Evolutionary conservation across 1,139 yeast species (phyloP), one percentile per base, ranked within the genome.

Genomic region (Torulaspora globosa): DNA sequence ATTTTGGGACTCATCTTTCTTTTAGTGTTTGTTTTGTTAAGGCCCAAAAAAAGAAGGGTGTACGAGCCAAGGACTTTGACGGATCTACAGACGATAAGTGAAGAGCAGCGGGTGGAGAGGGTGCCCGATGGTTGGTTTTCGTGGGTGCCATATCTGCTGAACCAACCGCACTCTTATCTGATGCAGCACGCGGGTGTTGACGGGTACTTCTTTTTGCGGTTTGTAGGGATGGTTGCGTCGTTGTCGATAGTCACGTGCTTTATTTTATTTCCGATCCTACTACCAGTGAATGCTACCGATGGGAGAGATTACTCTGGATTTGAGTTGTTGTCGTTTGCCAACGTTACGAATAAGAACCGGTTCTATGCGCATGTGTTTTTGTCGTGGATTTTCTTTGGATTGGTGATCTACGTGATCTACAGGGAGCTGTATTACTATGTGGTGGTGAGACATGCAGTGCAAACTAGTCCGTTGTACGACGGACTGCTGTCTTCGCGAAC

Each of bases 271-370:
- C 92, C 96, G 24, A 78, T 92, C 48, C 70, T 92, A 49, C 73
- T 92, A 52, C 94, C 98, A 0, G 84, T 92, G 41, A 87, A 89
- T 65, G 95, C 94, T 11, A 81, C 95, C 7, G 82, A 86, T 53
- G 92, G 95, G 16, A 72, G 72, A 41, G 70, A 72, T 33, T 68
- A 71, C 29, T 52, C 66, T 10, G 89, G 84, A 43, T 76, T 84
- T 46, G 82, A 82, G 56, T 70, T 76, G 37, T 67, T 84, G 47
- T 68, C 85, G 2, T 79, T 78, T 53, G 74, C 86, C 29, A 83
- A 84, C 57, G 83, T 89, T 46, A 71, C 69, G 11, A 69, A 80
- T 54, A 73, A 76, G 48, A 75, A 77, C 65, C 72, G 86, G 62
- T 79, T 73, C 53, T 82, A 78, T 60, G 90, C 89, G 28, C 92